Percentiles rank a stretch among this genome's conserved stretches.
phyloP scores from a whole-genome alignment of 2,329 filamentous ascomycete species.

The Calonectria hawksworthii region DNA sequence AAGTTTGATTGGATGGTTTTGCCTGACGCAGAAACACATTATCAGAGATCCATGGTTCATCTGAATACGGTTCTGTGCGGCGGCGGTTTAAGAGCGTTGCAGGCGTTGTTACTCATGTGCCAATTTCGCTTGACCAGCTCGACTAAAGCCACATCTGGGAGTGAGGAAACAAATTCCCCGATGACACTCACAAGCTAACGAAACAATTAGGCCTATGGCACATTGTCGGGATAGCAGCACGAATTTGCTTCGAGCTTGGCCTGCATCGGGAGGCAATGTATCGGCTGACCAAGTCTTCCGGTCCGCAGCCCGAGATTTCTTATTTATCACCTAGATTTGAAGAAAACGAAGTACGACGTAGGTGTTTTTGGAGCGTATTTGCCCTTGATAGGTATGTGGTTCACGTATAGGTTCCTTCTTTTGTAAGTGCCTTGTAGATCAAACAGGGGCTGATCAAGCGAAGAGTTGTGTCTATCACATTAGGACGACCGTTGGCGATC shows the following conservation, averaged over 20 bases:
- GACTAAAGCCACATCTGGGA: constrained; percentile 50
- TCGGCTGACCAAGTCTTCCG: constrained; percentile 47
- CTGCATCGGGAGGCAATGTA: constrained; percentile 51
- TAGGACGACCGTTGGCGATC: constrained; percentile 57
- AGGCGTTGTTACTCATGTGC: constrained; percentile 58
- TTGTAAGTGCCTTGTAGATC: background rate
- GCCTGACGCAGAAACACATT: constrained; percentile 58
- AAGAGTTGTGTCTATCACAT: constrained; percentile 47
- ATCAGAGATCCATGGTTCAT: constrained; percentile 54
- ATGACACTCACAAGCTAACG: background rate
- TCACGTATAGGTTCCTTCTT: background rate
- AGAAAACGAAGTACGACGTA: constrained; percentile 51
- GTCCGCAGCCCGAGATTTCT: constrained; percentile 1
- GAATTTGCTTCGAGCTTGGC: constrained; percentile 57
- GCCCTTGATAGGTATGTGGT: constrained; percentile 53
- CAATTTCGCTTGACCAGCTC: constrained; percentile 59
- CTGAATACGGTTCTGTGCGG: constrained; percentile 54
- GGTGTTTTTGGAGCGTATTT: constrained; percentile 60
- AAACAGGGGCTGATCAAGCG: background rate
- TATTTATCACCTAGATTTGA: constrained; percentile 29
- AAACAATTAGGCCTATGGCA: constrained; percentile 56
- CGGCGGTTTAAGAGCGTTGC: constrained; percentile 52
- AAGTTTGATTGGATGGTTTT: constrained; percentile 60
- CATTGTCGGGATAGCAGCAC: constrained; percentile 57
- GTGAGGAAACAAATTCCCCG: background rate